Evolutionary conservation across 179 eudicot species (phyloP).

Genomic region (Pouteria campechiana): DNA sequence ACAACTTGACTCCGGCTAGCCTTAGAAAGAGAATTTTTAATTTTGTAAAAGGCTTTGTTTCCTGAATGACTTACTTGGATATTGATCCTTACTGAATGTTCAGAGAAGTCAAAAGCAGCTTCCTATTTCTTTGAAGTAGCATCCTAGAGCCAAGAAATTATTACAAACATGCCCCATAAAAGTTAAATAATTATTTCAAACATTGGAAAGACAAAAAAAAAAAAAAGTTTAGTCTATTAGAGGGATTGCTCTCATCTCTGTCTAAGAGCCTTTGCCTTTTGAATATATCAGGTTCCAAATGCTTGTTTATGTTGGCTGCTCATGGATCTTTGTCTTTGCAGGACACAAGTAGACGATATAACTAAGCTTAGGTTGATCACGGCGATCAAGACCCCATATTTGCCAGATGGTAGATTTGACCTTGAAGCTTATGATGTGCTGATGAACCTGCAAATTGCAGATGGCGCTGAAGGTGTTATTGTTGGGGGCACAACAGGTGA

Average conservation of each 20-base stretch:
- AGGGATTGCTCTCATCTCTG: too few species aligned
- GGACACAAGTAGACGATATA: conserved; percentile 79
- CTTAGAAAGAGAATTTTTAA: too few species aligned
- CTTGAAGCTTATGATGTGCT: conserved; percentile 80
- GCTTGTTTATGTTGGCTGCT: background rate
- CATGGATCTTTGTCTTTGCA: conserved; percentile 14
- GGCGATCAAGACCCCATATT: conserved; percentile 82
- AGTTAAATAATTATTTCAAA: background rate
- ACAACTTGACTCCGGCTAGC: too few species aligned
- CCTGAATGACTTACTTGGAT: too few species aligned
- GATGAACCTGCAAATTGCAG: conserved; percentile 68
- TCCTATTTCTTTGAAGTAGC: too few species aligned
- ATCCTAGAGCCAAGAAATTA: too few species aligned
- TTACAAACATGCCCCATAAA: too few species aligned
- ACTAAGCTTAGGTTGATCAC: conserved; percentile 65
- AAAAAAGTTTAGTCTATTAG: too few species aligned
- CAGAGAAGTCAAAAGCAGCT: too few species aligned
- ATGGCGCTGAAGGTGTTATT: conserved; percentile 67
- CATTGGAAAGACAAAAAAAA: too few species aligned
- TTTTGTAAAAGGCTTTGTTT: too few species aligned
- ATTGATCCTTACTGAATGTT: too few species aligned
- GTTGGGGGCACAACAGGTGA: conserved; percentile 96
- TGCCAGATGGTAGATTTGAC: conserved; percentile 90
- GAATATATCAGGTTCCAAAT: background rate
- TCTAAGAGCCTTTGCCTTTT: background rate